A percentile compares a stretch with the other conserved stretches of the same genome.
These are phyloP conservation scores for Passalora sequoiae DNA, from an alignment of 2,329 filamentous ascomycete genomes.

Conservation along the genomic window DNA sequence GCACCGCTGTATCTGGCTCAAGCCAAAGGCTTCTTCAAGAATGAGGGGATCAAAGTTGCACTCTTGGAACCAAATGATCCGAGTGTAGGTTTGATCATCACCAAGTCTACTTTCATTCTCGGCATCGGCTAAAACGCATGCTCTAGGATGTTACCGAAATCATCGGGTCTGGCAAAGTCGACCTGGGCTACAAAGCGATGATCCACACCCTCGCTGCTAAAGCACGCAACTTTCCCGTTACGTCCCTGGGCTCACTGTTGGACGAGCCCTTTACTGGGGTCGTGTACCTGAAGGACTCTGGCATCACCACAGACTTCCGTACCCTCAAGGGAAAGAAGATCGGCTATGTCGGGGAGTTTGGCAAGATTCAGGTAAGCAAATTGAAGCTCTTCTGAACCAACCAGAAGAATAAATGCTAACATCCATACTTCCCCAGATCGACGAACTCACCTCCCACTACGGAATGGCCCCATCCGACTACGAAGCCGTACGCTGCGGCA, in stretches of 20 bases:
- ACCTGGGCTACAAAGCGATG: constrained; percentile 79
- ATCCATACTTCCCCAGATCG: too few relatives aligned
- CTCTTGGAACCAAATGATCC: constrained; percentile 74
- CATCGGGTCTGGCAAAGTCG: constrained; percentile 69
- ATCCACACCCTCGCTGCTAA: constrained; percentile 76
- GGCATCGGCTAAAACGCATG: too few relatives aligned
- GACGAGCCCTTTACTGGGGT: constrained; percentile 77
- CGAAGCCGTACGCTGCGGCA: constrained; percentile 71
- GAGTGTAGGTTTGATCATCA: constrained; percentile 57
- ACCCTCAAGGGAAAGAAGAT: constrained; percentile 69
- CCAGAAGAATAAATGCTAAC: constrained; percentile 58
- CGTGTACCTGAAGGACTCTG: constrained; percentile 68
- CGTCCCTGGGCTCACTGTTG: constrained; percentile 67
- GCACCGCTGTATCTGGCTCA: constrained; percentile 73
- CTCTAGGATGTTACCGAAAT: constrained; percentile 72
- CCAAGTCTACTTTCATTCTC: too few relatives aligned
- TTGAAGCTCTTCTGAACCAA: not conserved
- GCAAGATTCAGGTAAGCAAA: constrained; percentile 58
- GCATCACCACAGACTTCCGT: constrained; percentile 67
- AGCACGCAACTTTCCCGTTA: constrained; percentile 67
- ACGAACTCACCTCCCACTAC: constrained; percentile 73
- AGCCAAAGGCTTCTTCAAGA: constrained; percentile 67
- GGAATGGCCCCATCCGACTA: constrained; percentile 69
- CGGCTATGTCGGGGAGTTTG: constrained; percentile 75
- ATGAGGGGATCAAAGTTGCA: constrained; percentile 72